Base-by-base conservation (phyloP, 345 rosid genomes). In the Brassica rapa region DNA sequence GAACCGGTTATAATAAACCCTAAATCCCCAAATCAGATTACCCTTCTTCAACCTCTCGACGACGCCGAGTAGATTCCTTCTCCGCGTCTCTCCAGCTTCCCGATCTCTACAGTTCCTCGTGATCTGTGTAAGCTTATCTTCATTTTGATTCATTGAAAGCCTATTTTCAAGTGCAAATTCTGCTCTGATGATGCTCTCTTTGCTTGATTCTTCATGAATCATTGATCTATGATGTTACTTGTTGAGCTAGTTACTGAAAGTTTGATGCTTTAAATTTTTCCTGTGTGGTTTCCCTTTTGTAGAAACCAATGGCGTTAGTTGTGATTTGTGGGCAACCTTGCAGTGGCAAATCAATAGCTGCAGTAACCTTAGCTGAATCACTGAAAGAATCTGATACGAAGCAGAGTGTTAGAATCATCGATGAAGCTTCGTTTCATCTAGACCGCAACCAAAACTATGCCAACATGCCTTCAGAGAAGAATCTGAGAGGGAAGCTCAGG, bases 271-370 rank as follows among this genome's bases (percentile, higher is more conserved):
- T 72, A 29, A 21, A 66, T 66, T 14, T 78, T 41, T 32, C 8
- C 0, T 35, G 39, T 35, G 39, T 35, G 39, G 39, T 37, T 37
- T 2, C 41, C 0, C 21, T 55, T 62, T 75, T 25, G 62, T 32
- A 75, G 83, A 59, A 16, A 43, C 14, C 41, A 67, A 95, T 95
- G 98, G 99, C 97, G 4, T 79, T 95, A 84, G 92, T 90, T 82
- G 97, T 95, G 73, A 86, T 90, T 33, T 93, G 94, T 79, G 97
- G 99, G 79, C 97, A 95, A 80, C 98, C 96, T 14, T 88, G 99
- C 82, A 90, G 99, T 62, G 98, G 97, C 55, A 95, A 93, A 81
- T 93, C 98, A 0, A 80, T 71, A 1, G 96, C 93, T 25, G 91
- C 91, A 4, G 57, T 74, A 33, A 86, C 87, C 77, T 84, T 95